A percentile compares a stretch with the other conserved stretches of the same genome.
phyloP scores from a whole-genome alignment of 176 grass and related monocot genomes.

The Oryza officinalis region DNA sequence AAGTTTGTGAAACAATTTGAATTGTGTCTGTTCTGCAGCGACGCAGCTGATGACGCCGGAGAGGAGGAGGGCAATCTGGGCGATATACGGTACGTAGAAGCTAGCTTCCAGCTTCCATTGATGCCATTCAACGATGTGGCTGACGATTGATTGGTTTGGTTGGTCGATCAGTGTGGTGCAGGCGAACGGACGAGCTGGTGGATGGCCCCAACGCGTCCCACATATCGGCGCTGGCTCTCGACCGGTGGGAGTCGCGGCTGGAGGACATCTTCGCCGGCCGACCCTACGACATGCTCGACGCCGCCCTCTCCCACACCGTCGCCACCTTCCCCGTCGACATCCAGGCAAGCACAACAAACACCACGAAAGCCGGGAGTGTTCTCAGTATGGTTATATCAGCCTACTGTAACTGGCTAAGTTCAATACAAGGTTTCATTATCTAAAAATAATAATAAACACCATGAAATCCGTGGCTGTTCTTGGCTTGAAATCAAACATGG shows the following conservation, averaged over 20 bases:
- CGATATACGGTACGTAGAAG: slow-evolving; percentile 71
- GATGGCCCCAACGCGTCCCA: slow-evolving; percentile 88
- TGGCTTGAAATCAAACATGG: too few species aligned
- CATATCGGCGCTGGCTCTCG: slow-evolving; percentile 77
- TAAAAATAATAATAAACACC: too few species aligned
- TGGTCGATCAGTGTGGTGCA: slow-evolving; percentile 75
- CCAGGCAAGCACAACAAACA: background rate
- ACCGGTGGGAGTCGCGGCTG: slow-evolving; percentile 80
- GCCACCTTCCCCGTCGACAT: slow-evolving; percentile 71
- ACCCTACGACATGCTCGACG: slow-evolving; percentile 97
- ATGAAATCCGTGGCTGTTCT: too few species aligned
- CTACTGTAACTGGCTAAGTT: too few species aligned
- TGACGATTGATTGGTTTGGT: background rate
- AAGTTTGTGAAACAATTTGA: background rate
- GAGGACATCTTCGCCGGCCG: slow-evolving; percentile 77
- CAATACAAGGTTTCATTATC: too few species aligned
- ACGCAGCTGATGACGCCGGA: slow-evolving; percentile 95
- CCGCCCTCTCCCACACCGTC: slow-evolving; percentile 77
- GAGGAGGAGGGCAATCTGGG: slow-evolving; percentile 88
- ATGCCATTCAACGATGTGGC: background rate
- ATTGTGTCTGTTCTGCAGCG: slow-evolving; percentile 40
- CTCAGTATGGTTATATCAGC: too few species aligned
- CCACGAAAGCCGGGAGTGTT: too few species aligned
- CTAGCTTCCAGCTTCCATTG: too few species aligned
- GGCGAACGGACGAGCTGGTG: slow-evolving; percentile 89